A percentile compares a stretch with the other conserved stretches of the same genome.
Conservation (phyloP, 2,329 filamentous ascomycete genomes). For the Colletotrichum sp. region DNA sequence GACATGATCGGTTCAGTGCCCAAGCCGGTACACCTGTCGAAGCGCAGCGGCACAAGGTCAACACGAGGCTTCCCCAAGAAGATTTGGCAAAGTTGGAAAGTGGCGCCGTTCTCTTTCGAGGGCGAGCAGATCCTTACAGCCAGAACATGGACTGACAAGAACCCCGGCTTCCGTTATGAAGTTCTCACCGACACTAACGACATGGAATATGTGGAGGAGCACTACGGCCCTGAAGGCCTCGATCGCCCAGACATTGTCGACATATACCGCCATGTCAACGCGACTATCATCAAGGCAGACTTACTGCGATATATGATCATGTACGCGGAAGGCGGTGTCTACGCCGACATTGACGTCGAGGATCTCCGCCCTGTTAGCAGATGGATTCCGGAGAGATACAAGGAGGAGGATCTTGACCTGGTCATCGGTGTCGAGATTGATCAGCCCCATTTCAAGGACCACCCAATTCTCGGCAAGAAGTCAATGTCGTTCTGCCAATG, state of each 20-base stretch:
- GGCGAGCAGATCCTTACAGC: conserved; percentile 65
- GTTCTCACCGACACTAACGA: conserved; percentile 74
- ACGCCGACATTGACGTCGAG: conserved; percentile 56
- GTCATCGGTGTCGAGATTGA: conserved; percentile 76
- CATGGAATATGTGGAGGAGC: conserved; percentile 69
- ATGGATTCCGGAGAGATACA: conserved; percentile 55
- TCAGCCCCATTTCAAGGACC: conserved; percentile 67
- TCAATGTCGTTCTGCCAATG: conserved; percentile 76
- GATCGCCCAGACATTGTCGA: conserved; percentile 71
- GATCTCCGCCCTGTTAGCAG: conserved; percentile 37
- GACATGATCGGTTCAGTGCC: conserved; percentile 40
- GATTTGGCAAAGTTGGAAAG: conserved; percentile 82
- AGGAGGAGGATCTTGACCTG: conserved; percentile 70
- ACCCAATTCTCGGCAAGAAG: conserved; percentile 71
- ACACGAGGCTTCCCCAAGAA: conserved; percentile 62
- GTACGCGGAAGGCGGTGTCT: conserved; percentile 81
- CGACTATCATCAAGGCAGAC: conserved; percentile 71
- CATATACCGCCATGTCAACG: conserved; percentile 63
- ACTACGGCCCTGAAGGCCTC: conserved; percentile 69
- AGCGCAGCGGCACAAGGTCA: conserved; percentile 22
- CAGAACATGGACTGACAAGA: conserved; percentile 69
- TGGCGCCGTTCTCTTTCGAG: conserved; percentile 70
- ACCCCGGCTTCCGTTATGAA: conserved; percentile 71
- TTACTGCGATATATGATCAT: conserved; percentile 75
- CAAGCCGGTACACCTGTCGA: conserved; percentile 23